Conservation (phyloP, 2,329 filamentous ascomycete species). For the Paradendryphiella salina region DNA sequence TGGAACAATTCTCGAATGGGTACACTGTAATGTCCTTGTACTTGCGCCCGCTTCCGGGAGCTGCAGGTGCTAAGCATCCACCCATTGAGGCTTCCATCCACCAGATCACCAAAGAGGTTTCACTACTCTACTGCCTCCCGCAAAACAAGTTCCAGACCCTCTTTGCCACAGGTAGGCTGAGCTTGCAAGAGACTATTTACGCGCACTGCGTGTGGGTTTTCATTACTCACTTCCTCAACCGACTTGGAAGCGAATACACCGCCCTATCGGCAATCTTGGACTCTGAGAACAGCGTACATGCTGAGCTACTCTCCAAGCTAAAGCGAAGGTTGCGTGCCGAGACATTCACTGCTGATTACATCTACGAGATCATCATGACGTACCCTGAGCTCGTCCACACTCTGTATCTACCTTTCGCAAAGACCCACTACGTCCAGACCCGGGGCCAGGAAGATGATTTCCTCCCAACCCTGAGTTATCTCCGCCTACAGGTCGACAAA, state of each 20-base stretch:
- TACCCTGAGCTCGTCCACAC: slow-evolving; percentile 86
- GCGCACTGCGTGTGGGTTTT: slow-evolving; percentile 98
- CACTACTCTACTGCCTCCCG: slow-evolving; percentile 93
- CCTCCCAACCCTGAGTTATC: slow-evolving; percentile 69
- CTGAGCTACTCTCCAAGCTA: slow-evolving; percentile 85
- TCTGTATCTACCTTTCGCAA: slow-evolving; percentile 90
- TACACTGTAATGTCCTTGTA: slow-evolving; percentile 98
- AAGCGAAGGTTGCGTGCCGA: slow-evolving; percentile 94
- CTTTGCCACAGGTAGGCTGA: slow-evolving; percentile 83
- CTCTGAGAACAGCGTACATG: slow-evolving; percentile 77
- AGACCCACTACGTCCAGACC: slow-evolving; percentile 75
- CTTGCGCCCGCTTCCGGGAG: slow-evolving; percentile 67
- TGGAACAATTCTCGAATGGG: slow-evolving; percentile 97
- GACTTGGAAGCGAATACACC: slow-evolving; percentile 87
- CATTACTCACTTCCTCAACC: slow-evolving; percentile 96
- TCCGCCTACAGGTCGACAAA: slow-evolving; percentile 68
- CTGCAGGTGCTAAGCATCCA: slow-evolving; percentile 60
- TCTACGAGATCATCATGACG: slow-evolving; percentile 91
- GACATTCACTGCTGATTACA: slow-evolving; percentile 98
- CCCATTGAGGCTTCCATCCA: slow-evolving; percentile 93
- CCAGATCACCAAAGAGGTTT: slow-evolving; percentile 98
- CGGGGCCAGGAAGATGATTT: slow-evolving; percentile 67
- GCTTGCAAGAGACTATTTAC: slow-evolving; percentile 95
- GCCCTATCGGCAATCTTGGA: slow-evolving; percentile 83
- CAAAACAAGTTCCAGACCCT: slow-evolving; percentile 94